A percentile compares a stretch with the other conserved stretches of the same genome.
Evolutionary conservation across 352 stramenopile genomes (phyloP).

Genomic region (Globisporangium emineosum): DNA sequence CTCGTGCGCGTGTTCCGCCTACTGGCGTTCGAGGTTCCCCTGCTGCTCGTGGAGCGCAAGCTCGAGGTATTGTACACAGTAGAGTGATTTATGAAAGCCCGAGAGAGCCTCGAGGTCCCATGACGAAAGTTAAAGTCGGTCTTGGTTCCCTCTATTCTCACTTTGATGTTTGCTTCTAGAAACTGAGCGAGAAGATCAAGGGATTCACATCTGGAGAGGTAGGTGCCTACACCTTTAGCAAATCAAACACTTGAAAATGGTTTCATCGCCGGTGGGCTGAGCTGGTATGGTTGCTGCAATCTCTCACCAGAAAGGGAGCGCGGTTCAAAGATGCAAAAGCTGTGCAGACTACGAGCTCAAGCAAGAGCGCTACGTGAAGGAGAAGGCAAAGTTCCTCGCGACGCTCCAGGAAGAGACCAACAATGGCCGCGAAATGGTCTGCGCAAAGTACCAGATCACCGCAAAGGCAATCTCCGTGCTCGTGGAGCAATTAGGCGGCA

Average conservation of each 20-base stretch:
- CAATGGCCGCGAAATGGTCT: slow-evolving; percentile 52
- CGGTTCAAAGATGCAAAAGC: slow-evolving; percentile 20
- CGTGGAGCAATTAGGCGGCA: slow-evolving; percentile 61
- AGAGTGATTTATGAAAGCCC: background rate
- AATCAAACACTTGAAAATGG: background rate
- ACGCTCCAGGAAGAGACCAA: slow-evolving; percentile 59
- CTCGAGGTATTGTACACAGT: slow-evolving; percentile 33
- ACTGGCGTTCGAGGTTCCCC: slow-evolving; percentile 61
- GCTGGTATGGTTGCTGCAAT: background rate
- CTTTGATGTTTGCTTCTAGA: slow-evolving; percentile 18
- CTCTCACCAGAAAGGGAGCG: slow-evolving; percentile 1
- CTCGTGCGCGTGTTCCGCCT: slow-evolving; percentile 67
- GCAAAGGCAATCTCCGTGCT: slow-evolving; percentile 41
- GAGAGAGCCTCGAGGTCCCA: background rate
- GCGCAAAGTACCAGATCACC: slow-evolving; percentile 49
- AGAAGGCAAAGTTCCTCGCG: slow-evolving; percentile 41
- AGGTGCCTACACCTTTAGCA: background rate
- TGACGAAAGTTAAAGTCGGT: background rate
- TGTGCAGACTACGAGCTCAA: slow-evolving; percentile 36
- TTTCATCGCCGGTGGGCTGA: background rate
- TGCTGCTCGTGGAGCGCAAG: slow-evolving; percentile 57
- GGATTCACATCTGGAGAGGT: slow-evolving; percentile 3
- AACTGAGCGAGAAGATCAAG: slow-evolving; percentile 39
- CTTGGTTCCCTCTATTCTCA: background rate
- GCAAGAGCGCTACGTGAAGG: slow-evolving; percentile 32